A percentile compares a stretch with the other conserved stretches of the same genome.
phyloP scores from a whole-genome alignment of 352 stramenopile species.

The Pythium sukuiense region DNA sequence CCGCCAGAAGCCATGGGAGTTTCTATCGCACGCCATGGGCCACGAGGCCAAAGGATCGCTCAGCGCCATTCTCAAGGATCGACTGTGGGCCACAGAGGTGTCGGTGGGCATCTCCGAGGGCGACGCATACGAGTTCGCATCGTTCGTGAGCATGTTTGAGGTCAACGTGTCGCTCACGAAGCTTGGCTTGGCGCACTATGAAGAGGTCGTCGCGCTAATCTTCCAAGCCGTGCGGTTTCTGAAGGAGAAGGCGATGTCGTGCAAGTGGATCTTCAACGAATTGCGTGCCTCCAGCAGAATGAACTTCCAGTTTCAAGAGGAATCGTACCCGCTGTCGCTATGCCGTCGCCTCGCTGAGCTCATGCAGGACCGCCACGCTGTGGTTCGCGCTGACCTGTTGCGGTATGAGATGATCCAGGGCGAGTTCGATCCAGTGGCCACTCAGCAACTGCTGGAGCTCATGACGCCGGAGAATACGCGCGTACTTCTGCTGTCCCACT shows the following conservation, averaged over 20 bases:
- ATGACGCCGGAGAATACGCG: constrained; percentile 63
- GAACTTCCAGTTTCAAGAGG: constrained; percentile 38
- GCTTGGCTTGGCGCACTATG: constrained; percentile 33
- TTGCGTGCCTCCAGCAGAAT: constrained; percentile 32
- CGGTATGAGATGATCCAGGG: constrained; percentile 57
- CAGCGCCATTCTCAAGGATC: constrained; percentile 29
- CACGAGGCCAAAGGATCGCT: constrained; percentile 41
- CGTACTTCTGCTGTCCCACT: constrained; percentile 54
- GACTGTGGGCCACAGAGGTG: constrained; percentile 38
- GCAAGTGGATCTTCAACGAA: constrained; percentile 41
- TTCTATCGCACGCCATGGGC: constrained; percentile 42
- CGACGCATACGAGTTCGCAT: constrained; percentile 46
- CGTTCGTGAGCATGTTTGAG: constrained; percentile 42
- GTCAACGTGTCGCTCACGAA: constrained; percentile 38
- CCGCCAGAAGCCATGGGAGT: constrained; percentile 38
- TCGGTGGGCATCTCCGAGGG: constrained; percentile 36
- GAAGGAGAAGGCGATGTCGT: background rate
- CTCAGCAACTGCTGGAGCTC: constrained; percentile 30
- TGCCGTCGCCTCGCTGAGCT: constrained; percentile 54
- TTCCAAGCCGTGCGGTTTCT: constrained; percentile 33
- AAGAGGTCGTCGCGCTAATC: constrained; percentile 30
- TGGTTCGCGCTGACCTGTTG: constrained; percentile 51
- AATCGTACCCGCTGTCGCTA: constrained; percentile 29
- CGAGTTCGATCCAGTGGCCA: constrained; percentile 37
- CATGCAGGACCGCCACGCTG: constrained; percentile 46